These are phyloP conservation scores for Ganoderma sinense DNA, from an alignment of 1,284 basidiomycete genomes.

Conservation along the genomic window DNA sequence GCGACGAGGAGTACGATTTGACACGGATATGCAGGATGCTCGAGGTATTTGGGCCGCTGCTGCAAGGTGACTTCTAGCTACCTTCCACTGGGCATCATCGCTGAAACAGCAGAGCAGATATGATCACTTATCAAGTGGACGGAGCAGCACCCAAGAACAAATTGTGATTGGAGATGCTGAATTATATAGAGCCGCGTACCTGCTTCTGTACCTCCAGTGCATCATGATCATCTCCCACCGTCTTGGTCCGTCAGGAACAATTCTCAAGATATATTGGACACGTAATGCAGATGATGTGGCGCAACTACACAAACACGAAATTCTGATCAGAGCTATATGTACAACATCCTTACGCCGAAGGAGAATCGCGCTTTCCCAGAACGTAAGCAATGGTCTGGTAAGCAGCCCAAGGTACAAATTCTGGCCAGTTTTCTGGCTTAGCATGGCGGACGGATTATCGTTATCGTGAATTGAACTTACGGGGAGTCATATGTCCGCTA, in stretches of 20 bases:
- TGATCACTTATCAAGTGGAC: conserved; percentile 27
- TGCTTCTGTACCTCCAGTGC: background rate
- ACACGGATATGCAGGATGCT: conserved; percentile 10
- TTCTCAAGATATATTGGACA: background rate
- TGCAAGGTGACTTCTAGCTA: conserved; percentile 12
- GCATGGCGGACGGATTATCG: background rate
- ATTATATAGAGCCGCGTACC: background rate
- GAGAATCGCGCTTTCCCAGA: conserved; percentile 57
- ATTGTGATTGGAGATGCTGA: conserved; percentile 3
- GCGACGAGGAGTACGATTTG: background rate
- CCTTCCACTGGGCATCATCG: background rate
- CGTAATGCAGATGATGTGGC: background rate
- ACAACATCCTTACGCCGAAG: conserved; percentile 43
- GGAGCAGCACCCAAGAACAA: conserved; percentile 18
- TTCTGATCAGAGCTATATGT: background rate
- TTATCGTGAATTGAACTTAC: conserved; percentile 40
- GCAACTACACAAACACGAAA: background rate
- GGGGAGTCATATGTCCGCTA: conserved; percentile 67
- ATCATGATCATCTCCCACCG: background rate
- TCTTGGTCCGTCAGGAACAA: background rate
- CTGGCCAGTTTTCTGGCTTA: conserved; percentile 36
- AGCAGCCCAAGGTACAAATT: conserved; percentile 66
- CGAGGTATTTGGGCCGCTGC: conserved; percentile 14
- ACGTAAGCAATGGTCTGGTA: conserved; percentile 58
- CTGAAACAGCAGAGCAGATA: conserved; percentile 10